Evolutionary conservation across 2,329 filamentous ascomycete species (phyloP), one percentile per base, ranked within the genome.

Genomic region (Talaromyces sp.): DNA sequence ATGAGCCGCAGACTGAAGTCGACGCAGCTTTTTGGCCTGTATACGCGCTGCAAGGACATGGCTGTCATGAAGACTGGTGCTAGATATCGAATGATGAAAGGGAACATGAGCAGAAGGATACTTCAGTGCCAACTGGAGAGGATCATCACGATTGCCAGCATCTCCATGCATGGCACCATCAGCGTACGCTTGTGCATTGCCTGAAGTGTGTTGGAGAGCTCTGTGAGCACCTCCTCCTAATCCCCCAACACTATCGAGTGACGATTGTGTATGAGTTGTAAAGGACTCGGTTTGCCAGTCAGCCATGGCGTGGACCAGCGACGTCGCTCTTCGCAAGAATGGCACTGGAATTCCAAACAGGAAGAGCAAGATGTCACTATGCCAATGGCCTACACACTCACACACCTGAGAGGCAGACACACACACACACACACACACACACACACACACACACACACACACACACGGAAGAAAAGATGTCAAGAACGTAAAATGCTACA

Each of bases 121-220:
- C 69, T 79, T 79, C 69, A 70, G 72, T 47, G 70, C 71, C 67
- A 76, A 68, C 27, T 77, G 75, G 27, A 76, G 68, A 63, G 75
- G 76, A 35, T 75, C 76, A 64, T 77, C 75, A 64, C 72, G 73
- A 57, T 70, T 70, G 54, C 68, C 64, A 35, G 69, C 60, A 66
- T 75, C 71, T 67, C 67, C 64, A 70, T 75, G 70, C 60, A 72
- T 67, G 57, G 74, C 69, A 66, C 78, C 76, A 19, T 64, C 61
- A 16, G 75, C 74, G 65, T 80, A 78, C 49, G 77, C 73, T 68
- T 80, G 79, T 63, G 75, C 74, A 70, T 81, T 81, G 60, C 79
- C 79, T 67, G 79, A 80, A 57, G 78, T 79, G 69, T 76, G 76
- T 67, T 79, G 77, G 50, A 79, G 70, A 69, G 73, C 76, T 65